Base-by-base conservation (phyloP, 2,329 filamentous ascomycete genomes). In the Pestalotiopsis fici region DNA sequence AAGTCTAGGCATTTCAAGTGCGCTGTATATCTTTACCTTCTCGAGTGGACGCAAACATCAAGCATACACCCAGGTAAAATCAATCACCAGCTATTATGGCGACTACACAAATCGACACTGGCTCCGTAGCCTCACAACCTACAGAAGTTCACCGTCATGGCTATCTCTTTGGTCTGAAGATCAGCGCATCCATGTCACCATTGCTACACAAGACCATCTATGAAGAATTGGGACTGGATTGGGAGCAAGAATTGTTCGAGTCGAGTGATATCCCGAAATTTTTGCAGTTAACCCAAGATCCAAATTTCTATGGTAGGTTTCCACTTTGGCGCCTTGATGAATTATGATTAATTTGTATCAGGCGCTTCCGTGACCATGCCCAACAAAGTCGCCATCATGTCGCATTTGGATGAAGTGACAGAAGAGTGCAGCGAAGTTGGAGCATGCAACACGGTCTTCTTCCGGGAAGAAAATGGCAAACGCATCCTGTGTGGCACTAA, bases 331-430 rank as follows among this genome's bases (percentile, higher is more conserved):
- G 15, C 12, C n/a, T 18, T 2, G 15, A 55, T 54, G 9, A 57
- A 12, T 35, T 28, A 23, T 11, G 11, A 23, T 23, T 60, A 12
- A 35, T 21, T 23, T 25, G n/a, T 12, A 43, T 23, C 67, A 87
- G 90, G 91, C 65, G 88, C 90, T 25, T 89, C 91, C 3, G 89
- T 95, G 47, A 95, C 93, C 23, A 96, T 95, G 93, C 93, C 93
- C 0, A 90, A 93, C 83, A 95, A 96, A 79, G 88, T 95, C 28
- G 85, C 88, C 72, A 93, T 95, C 75, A 87, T 95, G 68, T 84
- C 88, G 0, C 85, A 93, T 72, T 85, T 95, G 9, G 92, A 95
- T 74, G 87, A 90, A 65, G 82, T 95, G 47, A 94, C 92, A 6
- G 86, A 88, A 25, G 91, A 94, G 79, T 92, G 89, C 71, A 85